phyloP scores from a whole-genome alignment of 2,329 filamentous ascomycete genomes.

The Rhynchosporium agropyri region DNA sequence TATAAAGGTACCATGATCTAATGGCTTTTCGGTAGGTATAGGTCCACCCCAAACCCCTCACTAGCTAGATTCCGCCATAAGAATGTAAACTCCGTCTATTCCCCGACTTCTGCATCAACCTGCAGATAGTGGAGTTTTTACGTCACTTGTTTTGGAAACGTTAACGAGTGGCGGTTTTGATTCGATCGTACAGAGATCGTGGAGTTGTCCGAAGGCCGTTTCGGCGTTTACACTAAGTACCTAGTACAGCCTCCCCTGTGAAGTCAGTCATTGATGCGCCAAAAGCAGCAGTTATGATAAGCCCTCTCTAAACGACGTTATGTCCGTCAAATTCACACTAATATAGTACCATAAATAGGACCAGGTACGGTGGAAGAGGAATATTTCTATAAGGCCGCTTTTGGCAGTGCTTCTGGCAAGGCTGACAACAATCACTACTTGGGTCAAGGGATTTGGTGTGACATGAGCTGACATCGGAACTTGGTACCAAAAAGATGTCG shows the following conservation, averaged over 20 bases:
- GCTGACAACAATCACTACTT: too few relatives aligned
- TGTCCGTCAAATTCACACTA: not conserved
- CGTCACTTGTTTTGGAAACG: not conserved
- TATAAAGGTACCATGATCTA: conserved; percentile 18
- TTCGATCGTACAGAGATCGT: not conserved
- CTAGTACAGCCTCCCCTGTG: too few relatives aligned
- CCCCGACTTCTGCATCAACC: not conserved
- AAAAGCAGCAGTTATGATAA: not conserved
- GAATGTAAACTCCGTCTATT: conserved; percentile 7
- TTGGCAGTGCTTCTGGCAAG: too few relatives aligned
- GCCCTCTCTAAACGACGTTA: not conserved
- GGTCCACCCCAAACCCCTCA: conserved; percentile 7
- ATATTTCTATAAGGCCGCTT: too few relatives aligned
- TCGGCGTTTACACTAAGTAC: not conserved
- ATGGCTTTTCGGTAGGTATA: not conserved
- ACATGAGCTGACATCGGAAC: too few relatives aligned
- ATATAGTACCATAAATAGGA: not conserved
- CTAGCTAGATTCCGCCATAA: not conserved
- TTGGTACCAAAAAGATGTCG: too few relatives aligned
- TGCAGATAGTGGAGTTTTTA: not conserved
- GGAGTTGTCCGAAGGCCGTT: conserved; percentile 1
- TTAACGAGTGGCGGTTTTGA: not conserved
- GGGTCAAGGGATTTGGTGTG: too few relatives aligned
- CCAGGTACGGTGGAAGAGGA: too few relatives aligned
- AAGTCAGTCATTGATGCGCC: not conserved